Evolutionary conservation across 2,329 filamentous ascomycete species (phyloP).

Genomic region (Colletotrichum tofieldiae): DNA sequence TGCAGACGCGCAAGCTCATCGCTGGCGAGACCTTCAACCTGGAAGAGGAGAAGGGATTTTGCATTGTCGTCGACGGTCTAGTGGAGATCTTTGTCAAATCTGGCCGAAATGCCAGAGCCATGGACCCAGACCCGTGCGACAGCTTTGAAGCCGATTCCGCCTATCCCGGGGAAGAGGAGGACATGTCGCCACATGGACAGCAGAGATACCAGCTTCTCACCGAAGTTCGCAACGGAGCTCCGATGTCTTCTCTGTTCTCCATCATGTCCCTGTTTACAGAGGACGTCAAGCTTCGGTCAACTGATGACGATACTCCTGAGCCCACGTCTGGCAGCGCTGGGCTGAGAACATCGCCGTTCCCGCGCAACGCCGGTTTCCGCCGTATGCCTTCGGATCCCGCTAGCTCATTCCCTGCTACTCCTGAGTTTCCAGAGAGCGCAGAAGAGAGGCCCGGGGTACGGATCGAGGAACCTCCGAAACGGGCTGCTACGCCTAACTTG

Average conservation of each 20-base stretch:
- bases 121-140: constrained; percentile 52
- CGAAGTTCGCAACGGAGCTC: constrained; percentile 96
- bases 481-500: constrained; percentile 28
- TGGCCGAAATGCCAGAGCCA: constrained; percentile 66
- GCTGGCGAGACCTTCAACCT: constrained; percentile 95
- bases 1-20: constrained; percentile 97
- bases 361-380: constrained; percentile 29
- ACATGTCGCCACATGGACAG: constrained; percentile 71
- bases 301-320: constrained; percentile 69
- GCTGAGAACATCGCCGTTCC: constrained; percentile 34
- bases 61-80: constrained; percentile 94
- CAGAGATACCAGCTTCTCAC: constrained; percentile 96
- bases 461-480: constrained; percentile 34
- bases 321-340: constrained; percentile 29
- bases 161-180: constrained; percentile 77
- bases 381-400: constrained; percentile 41
- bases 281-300: constrained; percentile 85
- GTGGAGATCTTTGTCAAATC: constrained; percentile 99
- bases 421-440: constrained; percentile 21
- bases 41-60: constrained; percentile 98
- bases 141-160: constrained; percentile 60
- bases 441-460: constrained; percentile 30
- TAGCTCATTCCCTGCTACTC: constrained; percentile 40
- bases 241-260: constrained; percentile 98
- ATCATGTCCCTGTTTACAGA: constrained; percentile 98